These are phyloP conservation scores for Platanus orientalis DNA, from an alignment of 164 flowering plant genomes.

Conservation along the genomic window DNA sequence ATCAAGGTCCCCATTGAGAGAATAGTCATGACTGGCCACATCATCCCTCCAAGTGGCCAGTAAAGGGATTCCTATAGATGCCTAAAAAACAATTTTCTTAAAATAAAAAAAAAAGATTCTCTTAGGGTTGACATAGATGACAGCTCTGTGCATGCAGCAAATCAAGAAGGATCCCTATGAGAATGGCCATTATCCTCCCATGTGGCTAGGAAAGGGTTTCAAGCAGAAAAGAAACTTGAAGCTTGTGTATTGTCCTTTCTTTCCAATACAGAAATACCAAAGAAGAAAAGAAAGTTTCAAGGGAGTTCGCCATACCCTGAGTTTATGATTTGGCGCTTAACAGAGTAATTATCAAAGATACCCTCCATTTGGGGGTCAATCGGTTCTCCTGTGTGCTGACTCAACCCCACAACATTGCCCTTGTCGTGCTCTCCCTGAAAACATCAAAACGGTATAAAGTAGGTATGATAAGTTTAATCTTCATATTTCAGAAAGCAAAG, in stretches of 20 bases:
- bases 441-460: not conserved
- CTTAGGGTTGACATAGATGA: too few relatives aligned
- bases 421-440: conserved; percentile 89
- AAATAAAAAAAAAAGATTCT: too few relatives aligned
- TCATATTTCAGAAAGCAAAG: not conserved
- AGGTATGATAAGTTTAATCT: not conserved
- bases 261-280: too few relatives aligned
- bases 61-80: too few relatives aligned
- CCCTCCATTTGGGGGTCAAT: conserved; percentile 97
- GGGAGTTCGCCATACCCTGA: conserved; percentile 60
- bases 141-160: too few relatives aligned
- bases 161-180: too few relatives aligned
- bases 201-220: not conserved
- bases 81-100: too few relatives aligned
- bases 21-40: too few relatives aligned
- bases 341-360: conserved; percentile 93
- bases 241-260: too few relatives aligned
- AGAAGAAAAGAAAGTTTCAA: not conserved
- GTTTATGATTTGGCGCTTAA: conserved; percentile 90
- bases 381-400: conserved; percentile 85
- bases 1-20: too few relatives aligned
- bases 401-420: conserved; percentile 87
- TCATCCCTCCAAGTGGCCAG: too few relatives aligned
- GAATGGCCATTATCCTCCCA: too few relatives aligned
- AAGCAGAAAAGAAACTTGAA: not conserved